Base-by-base conservation (phyloP, 2,329 filamentous ascomycete genomes). In the Torrubiellomyces zombiae region DNA sequence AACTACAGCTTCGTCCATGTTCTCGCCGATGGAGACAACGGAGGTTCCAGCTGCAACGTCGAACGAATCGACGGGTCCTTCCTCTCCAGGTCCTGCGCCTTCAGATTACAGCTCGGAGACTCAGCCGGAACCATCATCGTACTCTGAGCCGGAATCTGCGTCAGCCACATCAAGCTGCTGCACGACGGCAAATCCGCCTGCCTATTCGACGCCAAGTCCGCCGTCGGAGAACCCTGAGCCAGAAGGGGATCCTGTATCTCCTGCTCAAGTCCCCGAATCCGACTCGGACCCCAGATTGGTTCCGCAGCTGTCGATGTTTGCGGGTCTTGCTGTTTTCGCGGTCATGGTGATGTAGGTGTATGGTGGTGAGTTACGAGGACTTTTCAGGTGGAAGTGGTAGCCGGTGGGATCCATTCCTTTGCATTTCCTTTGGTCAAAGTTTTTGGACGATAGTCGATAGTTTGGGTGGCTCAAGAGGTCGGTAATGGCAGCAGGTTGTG, bases 221-320 rank as follows among this genome's bases (percentile, higher is more conserved):
- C 31, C 43, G 14, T 38, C 39, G 1, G 20, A 34, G 16, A 23
- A 29, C 7, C 31, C 29, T 18, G 28, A 25, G 5, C 29, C 37
- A 3, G 31, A 35, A 7, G 36, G 36, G 6, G 28, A 32, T 7
- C 36, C 38, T 6, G 34, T 36, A 10, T 27, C 35, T 7, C 44
- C 45, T 12, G 45, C 36, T 6, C 37, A 32, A 14, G 38, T 51
- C 3, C 32, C 32, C 5, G 32, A 38, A 4, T 48, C 48, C 3
- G 37, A 38, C 21, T 44, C 43, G 2, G 35, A 26, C 1, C 35
- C 29, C 10, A 33, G 35, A 12, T 32, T 32, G 3, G 21, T 40
- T 10, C 32, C 38, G 5, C 28, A 38, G 4, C 23, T 48, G 7
- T 23, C 29, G 6, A 33, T 26, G 2, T 31, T 49, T 19, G 32